Percentiles rank a stretch among this genome's conserved stretches.
These are phyloP conservation scores for Serendipita sp. DNA, from an alignment of 1,284 basidiomycete species.

Conservation along the genomic window DNA sequence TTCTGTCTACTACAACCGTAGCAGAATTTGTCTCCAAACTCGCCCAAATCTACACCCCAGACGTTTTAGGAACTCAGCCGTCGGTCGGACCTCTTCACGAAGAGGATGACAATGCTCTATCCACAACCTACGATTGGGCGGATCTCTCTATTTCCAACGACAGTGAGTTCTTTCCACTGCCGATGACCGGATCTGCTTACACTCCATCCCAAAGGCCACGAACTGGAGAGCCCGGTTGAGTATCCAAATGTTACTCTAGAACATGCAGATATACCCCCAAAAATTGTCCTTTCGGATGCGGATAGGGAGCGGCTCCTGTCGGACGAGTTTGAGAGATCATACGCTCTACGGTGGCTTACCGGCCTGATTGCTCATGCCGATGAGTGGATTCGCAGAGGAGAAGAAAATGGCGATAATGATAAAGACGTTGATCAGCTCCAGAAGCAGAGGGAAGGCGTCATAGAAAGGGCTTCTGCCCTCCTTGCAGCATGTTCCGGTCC, in stretches of 20 bases:
- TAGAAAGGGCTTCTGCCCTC: conserved; percentile 47
- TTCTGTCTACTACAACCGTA: conserved; percentile 16
- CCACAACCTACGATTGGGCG: background rate
- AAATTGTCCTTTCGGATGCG: background rate
- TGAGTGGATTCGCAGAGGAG: conserved; percentile 26
- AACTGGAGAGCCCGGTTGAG: no score
- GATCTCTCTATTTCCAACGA: no score
- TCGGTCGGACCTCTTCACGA: conserved; percentile 14
- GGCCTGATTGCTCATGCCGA: conserved; percentile 45
- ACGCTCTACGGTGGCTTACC: conserved; percentile 58
- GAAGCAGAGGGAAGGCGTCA: conserved; percentile 24
- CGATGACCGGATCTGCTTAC: no score
- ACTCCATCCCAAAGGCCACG: no score
- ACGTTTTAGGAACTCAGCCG: conserved; percentile 21
- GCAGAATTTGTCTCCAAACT: conserved; percentile 18
- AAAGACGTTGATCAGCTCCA: conserved; percentile 18
- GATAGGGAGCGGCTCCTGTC: conserved; percentile 11
- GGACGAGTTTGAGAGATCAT: conserved; percentile 54
- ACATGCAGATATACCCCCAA: background rate
- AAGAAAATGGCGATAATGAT: conserved; percentile 18
- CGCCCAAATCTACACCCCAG: conserved; percentile 22
- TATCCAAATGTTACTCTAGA: no score
- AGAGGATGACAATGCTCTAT: background rate
- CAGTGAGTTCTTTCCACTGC: no score
- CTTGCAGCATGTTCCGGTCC: conserved; percentile 33